These are phyloP conservation scores for Furcasterigmium sp. DNA, from an alignment of 2,329 filamentous ascomycete genomes.

Conservation along the genomic window DNA sequence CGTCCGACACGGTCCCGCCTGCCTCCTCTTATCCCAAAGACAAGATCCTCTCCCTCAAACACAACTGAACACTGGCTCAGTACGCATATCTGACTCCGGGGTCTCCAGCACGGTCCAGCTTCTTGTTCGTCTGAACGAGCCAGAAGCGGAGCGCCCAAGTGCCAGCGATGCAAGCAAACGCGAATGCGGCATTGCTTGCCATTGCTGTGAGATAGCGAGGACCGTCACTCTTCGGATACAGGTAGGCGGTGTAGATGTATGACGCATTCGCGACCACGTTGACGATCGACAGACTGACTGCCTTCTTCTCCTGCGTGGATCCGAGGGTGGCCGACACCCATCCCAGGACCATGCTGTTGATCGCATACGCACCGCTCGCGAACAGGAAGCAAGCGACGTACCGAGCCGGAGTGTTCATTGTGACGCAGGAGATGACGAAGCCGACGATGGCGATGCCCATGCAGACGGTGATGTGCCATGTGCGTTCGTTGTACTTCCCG, in stretches of 20 bases:
- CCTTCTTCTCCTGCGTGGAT: slow-evolving; percentile 38
- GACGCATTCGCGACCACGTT: slow-evolving; percentile 36
- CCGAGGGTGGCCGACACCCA: slow-evolving; percentile 35
- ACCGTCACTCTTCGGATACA: slow-evolving; percentile 33
- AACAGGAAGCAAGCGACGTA: slow-evolving; percentile 11
- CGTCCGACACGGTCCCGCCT: too few relatives aligned
- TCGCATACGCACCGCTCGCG: slow-evolving; percentile 6
- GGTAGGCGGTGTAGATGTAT: slow-evolving; percentile 40
- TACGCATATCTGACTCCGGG: slow-evolving; percentile 11
- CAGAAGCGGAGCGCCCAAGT: slow-evolving; percentile 18
- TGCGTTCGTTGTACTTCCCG: slow-evolving; percentile 34
- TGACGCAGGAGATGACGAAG: slow-evolving; percentile 8
- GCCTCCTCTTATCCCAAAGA: too few relatives aligned
- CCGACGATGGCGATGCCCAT: slow-evolving; percentile 29
- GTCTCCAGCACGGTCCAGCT: slow-evolving; percentile 12
- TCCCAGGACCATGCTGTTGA: slow-evolving; percentile 27
- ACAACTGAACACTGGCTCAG: too few relatives aligned
- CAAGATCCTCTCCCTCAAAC: too few relatives aligned
- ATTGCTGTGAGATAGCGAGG: slow-evolving; percentile 36
- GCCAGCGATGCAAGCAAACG: slow-evolving; percentile 16
- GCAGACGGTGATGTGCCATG: slow-evolving; percentile 31
- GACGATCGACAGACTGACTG: slow-evolving; percentile 33
- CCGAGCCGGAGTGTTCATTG: slow-evolving; percentile 6
- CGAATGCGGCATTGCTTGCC: slow-evolving; percentile 20
- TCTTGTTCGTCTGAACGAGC: slow-evolving; percentile 18